Evolutionary conservation across 1,139 yeast species (phyloP), one percentile per base, ranked within the genome.

Genomic region (Suhomyces panamericanus): DNA sequence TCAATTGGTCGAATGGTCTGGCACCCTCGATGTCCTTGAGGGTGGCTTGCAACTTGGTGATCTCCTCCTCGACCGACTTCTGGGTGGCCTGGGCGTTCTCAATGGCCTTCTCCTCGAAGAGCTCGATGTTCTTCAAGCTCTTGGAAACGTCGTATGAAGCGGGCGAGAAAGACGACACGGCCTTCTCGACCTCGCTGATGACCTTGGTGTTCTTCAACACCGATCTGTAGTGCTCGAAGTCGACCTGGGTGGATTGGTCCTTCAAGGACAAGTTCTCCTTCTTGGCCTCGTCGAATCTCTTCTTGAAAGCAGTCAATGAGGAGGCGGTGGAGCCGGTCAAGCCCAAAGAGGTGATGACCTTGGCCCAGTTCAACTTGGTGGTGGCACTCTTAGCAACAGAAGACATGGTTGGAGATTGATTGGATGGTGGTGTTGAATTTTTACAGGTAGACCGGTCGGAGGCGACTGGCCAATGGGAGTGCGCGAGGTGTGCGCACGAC

Each of bases 241-340:
- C 96, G 52, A 93, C 89, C 36, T 75, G 77, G 50, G 88, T 78
- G 52, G 89, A 71, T 72, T 87, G 93, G 58, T 78, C 74, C 64
- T 82, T 76, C 60, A 91, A 78, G 52, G 83, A 83, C 58, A 77
- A 72, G 60, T 87, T 74, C 64, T 80, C 80, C 75, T 89, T 86
- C 77, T 90, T 86, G 59, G 99, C 98, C 68, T 93, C 99, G 63
- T 93, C 98, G 72, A 89, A 86, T 81, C 99, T 87, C 87, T 95
- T 93, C 78, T 91, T 93, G 86, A 93, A 93, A 35, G 95, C 81
- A 48, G 93, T 81, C 66, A 93, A 78, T 38, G 96, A 82, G 47
- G 88, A 67, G 51, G 96, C 95, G 54, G 99, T 93, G 65, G 85
- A 74, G 51, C 99, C 99, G 51, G 96, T 83, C 67, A 93, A 81